These are phyloP conservation scores for Pythium pyrilobum DNA, from an alignment of 352 stramenopile species.

Conservation along the genomic window DNA sequence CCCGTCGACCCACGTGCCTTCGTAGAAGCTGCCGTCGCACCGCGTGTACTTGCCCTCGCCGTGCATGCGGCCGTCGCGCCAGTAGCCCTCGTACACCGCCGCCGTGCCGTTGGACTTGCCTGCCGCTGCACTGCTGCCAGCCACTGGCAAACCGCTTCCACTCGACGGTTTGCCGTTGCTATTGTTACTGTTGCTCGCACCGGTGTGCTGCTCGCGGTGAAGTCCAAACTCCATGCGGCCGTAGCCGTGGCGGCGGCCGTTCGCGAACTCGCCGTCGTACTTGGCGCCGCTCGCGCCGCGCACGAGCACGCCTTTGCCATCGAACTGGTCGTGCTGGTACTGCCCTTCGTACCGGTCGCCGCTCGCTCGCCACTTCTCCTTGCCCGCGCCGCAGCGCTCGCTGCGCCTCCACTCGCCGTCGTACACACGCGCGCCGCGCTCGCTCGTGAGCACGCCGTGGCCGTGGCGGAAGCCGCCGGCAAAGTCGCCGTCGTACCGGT, in stretches of 20 bases:
- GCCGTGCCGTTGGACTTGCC: neutral
- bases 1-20: conserved; percentile 57
- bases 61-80: conserved; percentile 60
- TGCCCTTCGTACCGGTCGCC: conserved; percentile 64
- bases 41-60: conserved; percentile 63
- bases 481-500: conserved; percentile 67
- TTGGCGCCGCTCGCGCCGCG: conserved; percentile 33
- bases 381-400: conserved; percentile 44
- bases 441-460: conserved; percentile 44
- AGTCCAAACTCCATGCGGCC: conserved; percentile 57
- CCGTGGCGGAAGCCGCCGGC: conserved; percentile 51
- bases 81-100: conserved; percentile 48
- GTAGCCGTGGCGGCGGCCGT: conserved; percentile 42
- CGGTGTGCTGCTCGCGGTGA: neutral
- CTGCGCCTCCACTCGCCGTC: conserved; percentile 59
- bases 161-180: neutral
- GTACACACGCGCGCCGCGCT: conserved; percentile 41
- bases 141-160: too few relatives aligned
- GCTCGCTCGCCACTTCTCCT: conserved; percentile 44
- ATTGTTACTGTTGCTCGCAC: neutral
- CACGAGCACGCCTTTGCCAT: conserved; percentile 47
- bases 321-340: conserved; percentile 46
- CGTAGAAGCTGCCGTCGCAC: conserved; percentile 54
- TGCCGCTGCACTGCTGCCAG: neutral
- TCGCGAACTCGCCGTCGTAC: conserved; percentile 59